Evolutionary conservation across 108 stramenopile genomes (phyloP), one percentile per base, ranked within the genome.

Genomic region (Chaetoceros tenuissimus): DNA sequence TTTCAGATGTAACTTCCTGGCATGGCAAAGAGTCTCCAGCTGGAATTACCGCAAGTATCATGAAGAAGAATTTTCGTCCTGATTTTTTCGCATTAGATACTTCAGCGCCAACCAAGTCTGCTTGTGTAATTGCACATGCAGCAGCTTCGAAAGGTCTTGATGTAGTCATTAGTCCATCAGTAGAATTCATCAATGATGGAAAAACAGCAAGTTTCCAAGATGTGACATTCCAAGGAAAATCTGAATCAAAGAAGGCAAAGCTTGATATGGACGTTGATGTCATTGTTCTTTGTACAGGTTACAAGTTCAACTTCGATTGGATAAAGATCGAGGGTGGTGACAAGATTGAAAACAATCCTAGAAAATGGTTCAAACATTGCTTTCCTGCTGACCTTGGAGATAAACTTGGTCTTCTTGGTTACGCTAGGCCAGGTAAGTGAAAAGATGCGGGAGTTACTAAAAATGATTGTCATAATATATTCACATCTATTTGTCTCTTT

Each of bases 341-440:
- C 30, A 24, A 1, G 24, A 8, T 2, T 24, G 2, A 8, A 31
- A 16, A 3, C 2, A 29, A 30, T 30, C 53, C 53, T 20, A 21
- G 53, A 3, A 53, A 3, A 19, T 53, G 53, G 53, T 53, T 3
- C 53, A 53, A 53, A 24, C 53, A 53, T 30, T 53, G 53, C 53
- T 53, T 53, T 24, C 43, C 43, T 44, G 7, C 49, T 8, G 16
- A 44, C 43, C 16, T 44, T 44, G 43, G 43, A 10, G 16, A 44
- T 16, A 10, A 44, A 10, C 43, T 44, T 44, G 43, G 16, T 16
- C 16, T 44, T 16, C 16, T 44, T 44, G 43, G 43, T 10, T 44
- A 16, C 43, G 43, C 43, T 16, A 44, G 43, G 43, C 43, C 43
- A 10, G 16, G 16, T 16, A 44, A 16, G n/a, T n/a, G n/a, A n/a